Conservation (phyloP, 2,329 filamentous ascomycete species). For the Pseudogymnoascus verrucosus region DNA sequence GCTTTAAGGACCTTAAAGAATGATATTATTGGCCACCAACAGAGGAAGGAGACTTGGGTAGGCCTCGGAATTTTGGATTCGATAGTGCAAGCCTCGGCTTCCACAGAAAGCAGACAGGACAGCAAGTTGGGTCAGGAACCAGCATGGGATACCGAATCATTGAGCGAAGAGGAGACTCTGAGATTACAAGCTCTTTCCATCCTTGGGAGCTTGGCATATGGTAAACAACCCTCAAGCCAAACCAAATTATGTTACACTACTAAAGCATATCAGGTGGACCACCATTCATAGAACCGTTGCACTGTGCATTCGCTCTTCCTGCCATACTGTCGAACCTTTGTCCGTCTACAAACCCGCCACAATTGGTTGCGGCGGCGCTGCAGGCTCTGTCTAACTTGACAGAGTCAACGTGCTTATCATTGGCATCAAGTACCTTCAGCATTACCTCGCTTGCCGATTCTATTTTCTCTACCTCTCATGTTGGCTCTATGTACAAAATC, state of each 20-base stretch:
- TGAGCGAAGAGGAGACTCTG: slow-evolving; percentile 57
- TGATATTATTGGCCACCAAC: slow-evolving; percentile 77
- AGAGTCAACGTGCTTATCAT: slow-evolving; percentile 44
- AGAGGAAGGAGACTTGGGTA: slow-evolving; percentile 77
- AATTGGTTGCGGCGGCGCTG: slow-evolving; percentile 65
- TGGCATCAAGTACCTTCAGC: slow-evolving; percentile 44
- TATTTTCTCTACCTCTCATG: slow-evolving; percentile 55
- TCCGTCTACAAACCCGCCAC: slow-evolving; percentile 52
- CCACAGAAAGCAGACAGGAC: slow-evolving; percentile 35
- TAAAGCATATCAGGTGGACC: slow-evolving; percentile 56
- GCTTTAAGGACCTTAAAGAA: slow-evolving; percentile 75
- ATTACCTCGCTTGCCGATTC: slow-evolving; percentile 48
- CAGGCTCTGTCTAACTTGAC: slow-evolving; percentile 65
- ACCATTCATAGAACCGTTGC: slow-evolving; percentile 66
- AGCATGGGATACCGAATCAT: slow-evolving; percentile 14
- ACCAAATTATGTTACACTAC: not conserved
- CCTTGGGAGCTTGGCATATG: slow-evolving; percentile 76
- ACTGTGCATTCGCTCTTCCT: slow-evolving; percentile 58
- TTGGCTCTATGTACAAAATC: slow-evolving; percentile 57
- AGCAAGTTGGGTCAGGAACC: slow-evolving; percentile 40
- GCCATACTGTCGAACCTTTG: slow-evolving; percentile 65
- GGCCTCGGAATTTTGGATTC: slow-evolving; percentile 59
- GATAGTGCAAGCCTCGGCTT: slow-evolving; percentile 38
- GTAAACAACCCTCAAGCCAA: slow-evolving; percentile 38
- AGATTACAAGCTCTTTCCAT: slow-evolving; percentile 75